These are phyloP conservation scores for Aspergillus clavatus DNA, from an alignment of 2,329 filamentous ascomycete species.

Conservation along the genomic window DNA sequence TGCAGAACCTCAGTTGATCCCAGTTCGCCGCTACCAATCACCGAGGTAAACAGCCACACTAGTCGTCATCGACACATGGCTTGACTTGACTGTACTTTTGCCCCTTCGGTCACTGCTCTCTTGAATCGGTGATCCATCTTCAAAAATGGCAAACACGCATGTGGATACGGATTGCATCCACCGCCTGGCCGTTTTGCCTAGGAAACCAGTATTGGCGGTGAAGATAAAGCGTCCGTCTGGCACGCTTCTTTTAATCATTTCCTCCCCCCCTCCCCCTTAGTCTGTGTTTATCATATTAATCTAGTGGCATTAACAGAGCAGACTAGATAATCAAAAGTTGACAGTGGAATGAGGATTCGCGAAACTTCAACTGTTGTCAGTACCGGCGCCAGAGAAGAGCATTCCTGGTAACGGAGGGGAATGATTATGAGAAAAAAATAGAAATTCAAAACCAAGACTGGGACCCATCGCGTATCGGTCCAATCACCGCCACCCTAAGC, in stretches of 20 bases:
- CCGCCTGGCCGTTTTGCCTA: not conserved
- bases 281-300: not conserved
- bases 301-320: too few relatives aligned
- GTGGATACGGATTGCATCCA: too few relatives aligned
- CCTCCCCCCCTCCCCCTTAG: not conserved
- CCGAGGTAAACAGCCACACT: not conserved
- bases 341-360: too few relatives aligned
- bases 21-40: slow-evolving; percentile 13
- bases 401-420: not conserved
- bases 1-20: slow-evolving; percentile 24
- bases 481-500: slow-evolving; percentile 24
- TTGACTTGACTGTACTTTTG: slow-evolving; percentile 19
- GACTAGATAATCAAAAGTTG: too few relatives aligned
- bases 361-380: too few relatives aligned
- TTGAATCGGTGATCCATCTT: slow-evolving; percentile 1
- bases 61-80: slow-evolving; percentile 25
- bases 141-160: not conserved
- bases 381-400: not conserved
- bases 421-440: slow-evolving; percentile 9
- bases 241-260: not conserved
- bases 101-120: slow-evolving; percentile 7
- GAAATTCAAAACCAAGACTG: slow-evolving; percentile 5
- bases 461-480: slow-evolving; percentile 10
- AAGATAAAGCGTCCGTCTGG: too few relatives aligned
- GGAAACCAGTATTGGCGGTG: not conserved